These are phyloP conservation scores for Cyamopsis tetragonoloba DNA, from an alignment of 306 rosid genomes.

Conservation along the genomic window DNA sequence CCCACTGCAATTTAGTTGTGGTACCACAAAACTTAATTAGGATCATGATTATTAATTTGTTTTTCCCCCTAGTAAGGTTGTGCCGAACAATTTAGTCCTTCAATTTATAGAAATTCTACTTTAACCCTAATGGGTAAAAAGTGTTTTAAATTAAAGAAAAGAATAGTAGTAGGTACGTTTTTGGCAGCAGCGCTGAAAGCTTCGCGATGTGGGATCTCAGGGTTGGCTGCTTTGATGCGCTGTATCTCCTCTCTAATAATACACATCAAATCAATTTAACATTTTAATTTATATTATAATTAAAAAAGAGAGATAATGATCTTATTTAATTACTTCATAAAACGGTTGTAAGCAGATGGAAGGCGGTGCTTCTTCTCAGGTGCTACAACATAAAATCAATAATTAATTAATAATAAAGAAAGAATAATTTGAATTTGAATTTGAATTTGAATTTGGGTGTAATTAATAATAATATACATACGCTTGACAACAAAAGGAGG, in stretches of 20 bases:
- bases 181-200: slow-evolving; percentile 97
- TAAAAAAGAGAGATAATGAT: neutral
- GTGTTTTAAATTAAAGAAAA: no score
- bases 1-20: slow-evolving; percentile 58
- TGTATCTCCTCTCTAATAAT: slow-evolving; percentile 86
- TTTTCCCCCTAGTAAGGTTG: no score
- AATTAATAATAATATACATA: no score
- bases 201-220: slow-evolving; percentile 95
- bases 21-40: neutral
- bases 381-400: slow-evolving; percentile 42
- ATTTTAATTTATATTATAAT: neutral
- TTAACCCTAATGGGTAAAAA: neutral
- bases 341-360: slow-evolving; percentile 96
- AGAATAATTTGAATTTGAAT: no score
- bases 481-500: slow-evolving; percentile 94
- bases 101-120: no score
- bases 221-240: slow-evolving; percentile 90
- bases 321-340: slow-evolving; percentile 99
- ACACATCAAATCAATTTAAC: slow-evolving; percentile 19
- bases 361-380: slow-evolving; percentile 98
- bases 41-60: no score
- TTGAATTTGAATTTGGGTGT: no score
- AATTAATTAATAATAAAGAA: neutral
- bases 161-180: no score
- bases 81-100: no score